Percentiles rank a stretch among this genome's conserved stretches.
These are phyloP conservation scores for Clavispora phyllophila DNA, from an alignment of 805 yeast genomes.

Conservation along the genomic window DNA sequence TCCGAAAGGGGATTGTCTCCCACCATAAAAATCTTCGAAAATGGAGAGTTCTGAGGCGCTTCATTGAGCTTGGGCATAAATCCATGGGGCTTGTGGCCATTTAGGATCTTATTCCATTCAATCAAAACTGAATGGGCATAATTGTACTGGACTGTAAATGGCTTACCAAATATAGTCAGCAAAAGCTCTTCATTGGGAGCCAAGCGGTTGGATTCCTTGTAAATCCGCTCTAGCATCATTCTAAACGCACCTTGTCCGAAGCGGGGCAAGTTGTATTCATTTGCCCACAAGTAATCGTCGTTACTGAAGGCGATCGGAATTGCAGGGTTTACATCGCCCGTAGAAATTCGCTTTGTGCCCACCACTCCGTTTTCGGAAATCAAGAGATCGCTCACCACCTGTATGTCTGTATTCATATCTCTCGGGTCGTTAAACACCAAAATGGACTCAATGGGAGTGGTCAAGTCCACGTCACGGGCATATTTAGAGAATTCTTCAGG, in stretches of 20 bases:
- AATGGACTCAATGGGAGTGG: constrained; percentile 61
- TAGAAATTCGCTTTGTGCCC: constrained; percentile 49
- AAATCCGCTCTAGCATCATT: constrained; percentile 55
- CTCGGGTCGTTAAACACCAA: constrained; percentile 85
- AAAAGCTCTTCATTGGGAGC: constrained; percentile 31
- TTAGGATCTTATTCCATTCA: constrained; percentile 43
- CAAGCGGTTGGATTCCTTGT: constrained; percentile 49
- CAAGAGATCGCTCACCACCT: constrained; percentile 67
- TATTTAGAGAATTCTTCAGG: constrained; percentile 40
- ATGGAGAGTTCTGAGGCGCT: constrained; percentile 28
- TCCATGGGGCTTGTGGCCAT: constrained; percentile 13
- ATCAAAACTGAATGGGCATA: constrained; percentile 72
- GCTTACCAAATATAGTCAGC: constrained; percentile 73
- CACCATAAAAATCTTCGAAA: constrained; percentile 78
- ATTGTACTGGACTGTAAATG: constrained; percentile 72
- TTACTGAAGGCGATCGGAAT: constrained; percentile 77
- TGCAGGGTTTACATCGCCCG: constrained; percentile 37
- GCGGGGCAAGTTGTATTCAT: constrained; percentile 69
- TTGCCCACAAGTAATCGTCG: constrained; percentile 85
- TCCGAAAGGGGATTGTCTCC: constrained; percentile 97
- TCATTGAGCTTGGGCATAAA: constrained; percentile 41
- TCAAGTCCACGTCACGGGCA: constrained; percentile 25
- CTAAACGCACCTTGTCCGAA: constrained; percentile 91
- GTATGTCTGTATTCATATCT: constrained; percentile 82
- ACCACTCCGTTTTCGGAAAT: constrained; percentile 57